A percentile compares a stretch with the other conserved stretches of the same genome.
These are phyloP conservation scores for Pachysandra terminalis DNA, from an alignment of 164 flowering plant genomes.

Conservation along the genomic window DNA sequence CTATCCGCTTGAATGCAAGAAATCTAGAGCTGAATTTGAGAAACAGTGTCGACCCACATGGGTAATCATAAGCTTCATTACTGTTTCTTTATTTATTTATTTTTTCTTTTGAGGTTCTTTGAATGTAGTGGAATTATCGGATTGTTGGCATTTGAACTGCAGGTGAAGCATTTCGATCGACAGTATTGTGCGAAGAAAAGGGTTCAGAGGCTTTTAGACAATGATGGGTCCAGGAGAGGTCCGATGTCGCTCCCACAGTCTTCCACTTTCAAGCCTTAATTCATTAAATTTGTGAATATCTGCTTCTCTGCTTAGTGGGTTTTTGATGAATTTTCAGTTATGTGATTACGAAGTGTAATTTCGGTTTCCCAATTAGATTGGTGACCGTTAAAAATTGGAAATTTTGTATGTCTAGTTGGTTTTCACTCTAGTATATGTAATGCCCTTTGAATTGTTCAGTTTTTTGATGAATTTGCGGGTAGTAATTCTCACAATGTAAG, in stretches of 20 bases:
- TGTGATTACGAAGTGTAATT: too few species aligned
- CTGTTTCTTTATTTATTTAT: too few species aligned
- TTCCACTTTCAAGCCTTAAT: slow-evolving; percentile 50
- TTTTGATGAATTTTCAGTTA: too few species aligned
- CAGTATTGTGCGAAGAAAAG: slow-evolving; percentile 68
- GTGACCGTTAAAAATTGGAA: not conserved
- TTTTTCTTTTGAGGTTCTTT: too few species aligned
- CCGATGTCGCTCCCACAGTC: slow-evolving; percentile 82
- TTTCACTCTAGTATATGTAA: too few species aligned
- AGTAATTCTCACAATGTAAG: not conserved
- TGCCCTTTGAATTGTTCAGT: not conserved
- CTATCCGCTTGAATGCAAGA: slow-evolving; percentile 69
- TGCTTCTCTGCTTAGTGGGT: not conserved
- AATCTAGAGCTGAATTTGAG: slow-evolving; percentile 47
- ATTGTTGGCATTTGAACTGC: slow-evolving; percentile 6
- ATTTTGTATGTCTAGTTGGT: not conserved
- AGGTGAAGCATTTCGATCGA: slow-evolving; percentile 97
- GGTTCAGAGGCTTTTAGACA: slow-evolving; percentile 76
- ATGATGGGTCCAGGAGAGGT: slow-evolving; percentile 67
- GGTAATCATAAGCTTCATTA: slow-evolving; percentile 37
- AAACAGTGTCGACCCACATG: slow-evolving; percentile 72
- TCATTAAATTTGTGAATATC: not conserved
- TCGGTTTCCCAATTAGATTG: not conserved
- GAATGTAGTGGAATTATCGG: not conserved
- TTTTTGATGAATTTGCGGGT: not conserved